Evolutionary conservation across 78 protist genomes (phyloP).

Genomic region (Trichosphaerium sp.): DNA sequence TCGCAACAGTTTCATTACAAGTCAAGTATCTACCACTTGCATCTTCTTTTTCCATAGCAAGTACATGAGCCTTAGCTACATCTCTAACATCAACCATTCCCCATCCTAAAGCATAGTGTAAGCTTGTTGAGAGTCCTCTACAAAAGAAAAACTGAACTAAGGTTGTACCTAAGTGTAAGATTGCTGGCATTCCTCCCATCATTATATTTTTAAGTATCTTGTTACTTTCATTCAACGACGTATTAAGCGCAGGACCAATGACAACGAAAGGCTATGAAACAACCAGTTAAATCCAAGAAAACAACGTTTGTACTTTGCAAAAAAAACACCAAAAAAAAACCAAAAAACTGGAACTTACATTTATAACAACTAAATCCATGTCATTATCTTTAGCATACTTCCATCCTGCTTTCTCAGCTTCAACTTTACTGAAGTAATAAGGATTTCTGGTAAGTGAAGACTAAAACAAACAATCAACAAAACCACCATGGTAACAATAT

Average conservation of each 20-base stretch:
- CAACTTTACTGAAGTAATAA: constrained; percentile 3
- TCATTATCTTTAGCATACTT: background rate
- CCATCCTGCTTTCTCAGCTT: constrained; percentile 23
- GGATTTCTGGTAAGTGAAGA: background rate
- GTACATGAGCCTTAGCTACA: constrained; percentile 25
- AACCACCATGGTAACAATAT: too few relatives aligned
- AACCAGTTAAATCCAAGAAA: too few relatives aligned
- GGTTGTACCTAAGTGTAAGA: background rate
- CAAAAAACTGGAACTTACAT: too few relatives aligned
- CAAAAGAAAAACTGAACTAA: background rate
- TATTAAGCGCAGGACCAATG: background rate
- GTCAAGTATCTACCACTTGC: constrained; percentile 10
- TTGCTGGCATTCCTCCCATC: background rate
- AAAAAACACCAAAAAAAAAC: too few relatives aligned
- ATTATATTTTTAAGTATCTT: background rate
- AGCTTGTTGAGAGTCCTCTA: background rate
- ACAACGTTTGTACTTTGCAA: too few relatives aligned
- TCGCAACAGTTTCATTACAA: background rate
- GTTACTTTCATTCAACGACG: background rate
- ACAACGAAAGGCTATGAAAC: background rate
- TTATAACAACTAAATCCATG: background rate
- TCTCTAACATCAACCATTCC: constrained; percentile 32
- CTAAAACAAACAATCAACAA: too few relatives aligned
- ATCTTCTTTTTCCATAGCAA: background rate
- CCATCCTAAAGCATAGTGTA: too few relatives aligned